phyloP scores from a whole-genome alignment of 2,329 filamentous ascomycete species.

The Sclerotinia glacialis region DNA sequence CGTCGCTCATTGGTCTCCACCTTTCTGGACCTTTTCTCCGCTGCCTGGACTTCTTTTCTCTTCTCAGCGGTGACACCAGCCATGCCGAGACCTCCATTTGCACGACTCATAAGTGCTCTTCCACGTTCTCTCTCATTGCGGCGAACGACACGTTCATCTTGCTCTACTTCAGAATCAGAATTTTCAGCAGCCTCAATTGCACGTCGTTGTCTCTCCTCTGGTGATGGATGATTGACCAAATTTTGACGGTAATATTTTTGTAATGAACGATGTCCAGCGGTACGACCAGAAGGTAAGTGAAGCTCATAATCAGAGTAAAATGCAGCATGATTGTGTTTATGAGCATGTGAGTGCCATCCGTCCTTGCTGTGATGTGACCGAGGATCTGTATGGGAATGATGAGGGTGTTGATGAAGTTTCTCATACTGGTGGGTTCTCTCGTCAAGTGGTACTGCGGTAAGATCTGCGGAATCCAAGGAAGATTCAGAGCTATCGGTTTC shows the following conservation, averaged over 20 bases:
- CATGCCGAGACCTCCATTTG: constrained; percentile 74
- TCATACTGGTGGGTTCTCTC: constrained; percentile 68
- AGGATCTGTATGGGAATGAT: constrained; percentile 70
- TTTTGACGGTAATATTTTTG: constrained; percentile 92
- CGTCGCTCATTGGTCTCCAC: constrained; percentile 60
- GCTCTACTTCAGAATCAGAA: constrained; percentile 48
- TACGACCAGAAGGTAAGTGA: constrained; percentile 84
- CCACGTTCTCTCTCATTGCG: constrained; percentile 45
- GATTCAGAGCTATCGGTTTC: constrained; percentile 93
- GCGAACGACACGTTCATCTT: constrained; percentile 40
- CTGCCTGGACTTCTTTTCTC: constrained; percentile 63
- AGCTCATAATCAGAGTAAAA: constrained; percentile 94
- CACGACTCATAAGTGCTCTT: constrained; percentile 61
- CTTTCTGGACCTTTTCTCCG: constrained; percentile 68
- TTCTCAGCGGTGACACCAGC: constrained; percentile 71
- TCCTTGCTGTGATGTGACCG: constrained; percentile 71
- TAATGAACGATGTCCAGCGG: constrained; percentile 84
- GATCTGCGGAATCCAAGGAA: constrained; percentile 80
- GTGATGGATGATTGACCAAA: constrained; percentile 75
- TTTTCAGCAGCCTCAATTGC: constrained; percentile 55
- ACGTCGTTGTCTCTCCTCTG: constrained; percentile 70
- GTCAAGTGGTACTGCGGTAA: constrained; percentile 75
- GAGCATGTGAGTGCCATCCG: constrained; percentile 79
- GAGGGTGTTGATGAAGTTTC: constrained; percentile 67
- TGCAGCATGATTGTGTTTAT: constrained; percentile 69